Base-by-base conservation (phyloP, 2,329 filamentous ascomycete species). In the Ophiostoma ips region DNA sequence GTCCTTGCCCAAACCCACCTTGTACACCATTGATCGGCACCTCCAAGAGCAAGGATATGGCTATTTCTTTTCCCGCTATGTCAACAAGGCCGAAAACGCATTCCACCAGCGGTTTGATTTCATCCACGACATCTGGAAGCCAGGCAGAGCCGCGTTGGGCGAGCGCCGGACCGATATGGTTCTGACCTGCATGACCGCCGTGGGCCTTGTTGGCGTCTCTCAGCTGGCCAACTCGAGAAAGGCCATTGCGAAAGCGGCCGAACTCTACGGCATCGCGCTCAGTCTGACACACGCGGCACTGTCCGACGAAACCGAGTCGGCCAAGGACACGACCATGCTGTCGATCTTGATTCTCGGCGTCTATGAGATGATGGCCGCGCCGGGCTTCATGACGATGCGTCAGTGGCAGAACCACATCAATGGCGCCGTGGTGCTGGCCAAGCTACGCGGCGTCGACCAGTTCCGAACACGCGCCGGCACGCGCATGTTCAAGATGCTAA, bases 371-470 rank as follows among this genome's bases (percentile, higher is more conserved):
- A 65, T 77, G 52, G 69, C 71, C 11, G 72, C 72, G 15, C 65
- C 63, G 18, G 68, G 64, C 7, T 61, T 65, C 8, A 65, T 68
- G 48, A 75, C 71, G 0, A 64, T 75, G 55, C 61, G 65, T 48
- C 71, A 71, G 11, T 77, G 73, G 69, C 68, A 72, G 51, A 64
- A 73, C 48, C 75, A 77, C 56, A 65, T 77, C 35, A 70, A 70
- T 45, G 74, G 73, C 10, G 74, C 75, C 2, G 69, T 70, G 3
- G 66, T 68, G 5, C 63, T 78, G 19, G 69, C 73, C 9, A 66
- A 64, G 48, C 64, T 76, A 55, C 68, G 75, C 46, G 75, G 74
- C 16, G 57, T 62, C 10, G 62, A 61, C 3, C 72, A 75, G 52
- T 70, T 77, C 55, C 60, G 58, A 36, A 71, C 68, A 11, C 60